Evolutionary conservation across 2,329 filamentous ascomycete species (phyloP), one percentile per base, ranked within the genome.

Genomic region (Aspergillus nomiae): DNA sequence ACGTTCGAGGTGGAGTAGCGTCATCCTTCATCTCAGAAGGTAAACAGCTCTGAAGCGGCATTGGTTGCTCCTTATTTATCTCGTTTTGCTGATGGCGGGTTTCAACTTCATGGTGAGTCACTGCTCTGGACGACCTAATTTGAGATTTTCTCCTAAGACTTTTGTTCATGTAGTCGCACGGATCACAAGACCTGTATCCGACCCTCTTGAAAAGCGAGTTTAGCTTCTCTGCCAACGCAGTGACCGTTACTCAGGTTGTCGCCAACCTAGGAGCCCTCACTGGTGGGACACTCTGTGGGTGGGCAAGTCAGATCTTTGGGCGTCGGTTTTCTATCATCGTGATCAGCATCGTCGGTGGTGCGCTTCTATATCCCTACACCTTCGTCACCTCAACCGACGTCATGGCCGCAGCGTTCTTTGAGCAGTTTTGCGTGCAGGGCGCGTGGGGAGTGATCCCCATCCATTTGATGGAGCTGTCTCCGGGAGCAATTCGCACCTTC

Each of bases 51-150:
- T 96, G 34, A 89, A 87, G 77, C 86, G 87, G 12, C 92, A 96
- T 77, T 96, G 93, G 93, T 67, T 92, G 16, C 78, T 96, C 2
- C 82, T 97, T 61, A 81, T 88, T 41, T 97, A 97, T 78, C 83
- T 96, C 62, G 91, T 96, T 8, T 81, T 96, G 24, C 82, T 96
- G 45, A 96, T 96, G 92, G 90, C 92, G 1, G 92, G 92, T 4
- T 95, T 96, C 82, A 96, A 96, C 79, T 96, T 95, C 74, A 93
- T 95, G 90, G 80, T 82, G 69, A 62, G 73, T 67, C 56, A 16
- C 32, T 48, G 9, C 12, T 50, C 54, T 14, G 10, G 48, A 30
- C 30, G 10, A 32, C 32, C 41, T 24, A 7, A 4, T 1, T 38
- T 30, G 19, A 6, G 19, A 9, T 11, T 26, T 38, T 2, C 48